Evolutionary conservation across 179 eudicot species (phyloP).

Genomic region (Beta lomatogona): DNA sequence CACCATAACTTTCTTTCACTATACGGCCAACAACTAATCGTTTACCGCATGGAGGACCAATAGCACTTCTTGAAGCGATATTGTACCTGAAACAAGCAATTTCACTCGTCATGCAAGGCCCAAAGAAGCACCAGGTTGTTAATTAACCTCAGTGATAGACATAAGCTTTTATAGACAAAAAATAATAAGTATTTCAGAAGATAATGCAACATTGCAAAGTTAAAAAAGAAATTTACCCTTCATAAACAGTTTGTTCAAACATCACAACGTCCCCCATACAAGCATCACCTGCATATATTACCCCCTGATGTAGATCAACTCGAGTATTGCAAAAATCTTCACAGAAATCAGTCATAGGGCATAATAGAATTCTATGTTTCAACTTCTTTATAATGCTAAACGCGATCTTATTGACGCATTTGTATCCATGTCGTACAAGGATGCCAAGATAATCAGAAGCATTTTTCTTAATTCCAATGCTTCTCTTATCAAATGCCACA

Average conservation of each 20-base stretch:
- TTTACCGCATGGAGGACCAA: slow-evolving; percentile 74
- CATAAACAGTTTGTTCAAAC: slow-evolving; percentile 85
- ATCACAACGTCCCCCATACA: slow-evolving; percentile 79
- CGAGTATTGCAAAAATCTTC: not conserved
- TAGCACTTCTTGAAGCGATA: slow-evolving; percentile 68
- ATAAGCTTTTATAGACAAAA: not conserved
- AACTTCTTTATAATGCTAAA: not conserved
- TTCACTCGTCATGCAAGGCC: not conserved
- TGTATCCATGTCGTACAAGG: not conserved
- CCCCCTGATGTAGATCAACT: slow-evolving; percentile 14
- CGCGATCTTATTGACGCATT: not conserved
- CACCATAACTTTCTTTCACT: slow-evolving; percentile 91
- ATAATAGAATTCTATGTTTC: not conserved
- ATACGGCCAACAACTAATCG: slow-evolving; percentile 77
- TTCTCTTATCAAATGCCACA: not conserved
- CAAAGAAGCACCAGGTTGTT: not conserved
- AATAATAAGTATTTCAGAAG: not conserved
- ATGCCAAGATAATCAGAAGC: not conserved
- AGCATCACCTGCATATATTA: slow-evolving; percentile 73
- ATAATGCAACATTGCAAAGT: not conserved
- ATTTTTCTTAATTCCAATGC: not conserved
- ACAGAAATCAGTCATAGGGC: not conserved
- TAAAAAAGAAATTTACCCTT: slow-evolving; percentile 44
- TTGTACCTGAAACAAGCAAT: slow-evolving; percentile 52
- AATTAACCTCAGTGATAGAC: not conserved